Evolutionary conservation across 2,329 filamentous ascomycete species (phyloP).

Genomic region (Aspergillus felis): DNA sequence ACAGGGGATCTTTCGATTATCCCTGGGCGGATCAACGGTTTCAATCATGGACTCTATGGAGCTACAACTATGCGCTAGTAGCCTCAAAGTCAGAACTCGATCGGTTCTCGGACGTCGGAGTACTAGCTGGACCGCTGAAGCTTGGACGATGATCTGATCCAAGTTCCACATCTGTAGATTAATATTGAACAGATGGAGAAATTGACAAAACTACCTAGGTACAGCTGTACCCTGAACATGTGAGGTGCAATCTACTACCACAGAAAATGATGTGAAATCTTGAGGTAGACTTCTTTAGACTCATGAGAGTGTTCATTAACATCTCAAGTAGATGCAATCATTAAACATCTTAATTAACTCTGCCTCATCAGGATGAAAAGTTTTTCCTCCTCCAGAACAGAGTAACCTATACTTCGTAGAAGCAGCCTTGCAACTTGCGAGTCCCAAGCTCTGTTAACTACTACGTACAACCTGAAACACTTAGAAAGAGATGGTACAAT

Average conservation of each 20-base stretch:
- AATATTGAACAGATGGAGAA: not conserved
- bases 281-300: not conserved
- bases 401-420: not conserved
- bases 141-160: not conserved
- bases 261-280: not conserved
- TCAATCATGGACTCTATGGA: not conserved
- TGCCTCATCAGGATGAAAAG: not conserved
- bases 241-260: not conserved
- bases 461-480: not conserved
- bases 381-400: no score
- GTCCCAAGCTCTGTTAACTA: not conserved
- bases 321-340: not conserved
- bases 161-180: not conserved
- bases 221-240: not conserved
- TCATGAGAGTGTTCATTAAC: no score
- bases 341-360: not conserved
- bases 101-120: not conserved
- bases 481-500: not conserved
- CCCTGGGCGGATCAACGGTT: constrained; percentile 32
- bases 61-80: not conserved
- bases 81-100: not conserved
- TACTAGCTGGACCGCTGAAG: not conserved
- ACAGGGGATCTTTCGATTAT: constrained; percentile 16
- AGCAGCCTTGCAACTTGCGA: not conserved
- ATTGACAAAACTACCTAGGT: not conserved